Base-by-base conservation (phyloP, 352 stramenopile genomes). In the Albugo laibachii region DNA sequence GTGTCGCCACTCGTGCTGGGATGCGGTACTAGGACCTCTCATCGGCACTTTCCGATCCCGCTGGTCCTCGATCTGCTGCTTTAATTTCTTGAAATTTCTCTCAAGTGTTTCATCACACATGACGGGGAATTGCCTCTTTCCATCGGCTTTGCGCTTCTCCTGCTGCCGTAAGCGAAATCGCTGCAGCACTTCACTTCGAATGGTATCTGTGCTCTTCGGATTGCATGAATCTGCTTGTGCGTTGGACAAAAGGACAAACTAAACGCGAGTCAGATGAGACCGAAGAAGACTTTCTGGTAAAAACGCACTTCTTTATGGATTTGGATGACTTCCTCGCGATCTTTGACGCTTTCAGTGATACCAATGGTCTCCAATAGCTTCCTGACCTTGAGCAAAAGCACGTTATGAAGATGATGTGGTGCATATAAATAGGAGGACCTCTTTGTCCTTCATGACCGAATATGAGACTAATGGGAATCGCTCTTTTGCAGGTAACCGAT, bases 371-470 rank as follows among this genome's bases (percentile, higher is more conserved):
- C 72, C 16, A 91, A 56, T 15, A 87, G 56, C 56, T 87, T 83
- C 48, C 58, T 62, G 45, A 78, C 66, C 41, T 62, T 3, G 44
- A 14, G 14, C 14, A 39, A n/a, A 15, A 20, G 47, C 1, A 13
- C 5, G 21, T 11, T 8, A 27, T 34, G 16, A 13, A 13, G 34
- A 4, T 21, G 5, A 49, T 49, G 44, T 31, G 24, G 24, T 44
- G 41, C 24, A 13, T 19, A 44, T 14, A n/a, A 35, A 39, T 16
- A 31, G 21, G 27, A 44, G 1, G 43, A 77, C 67, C 53, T 87
- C 72, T 52, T 85, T 87, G 49, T 91, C 77, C 35, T 81, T 72
- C 77, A 91, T 87, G 49, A 87, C 61, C 50, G 58, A 86, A 61
- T 91, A 91, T 10, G 72, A 86, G 43, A 87, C 44, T n/a, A 85